Base-by-base conservation (phyloP, 1,284 basidiomycete genomes). In the Porogramme epimiltina region DNA sequence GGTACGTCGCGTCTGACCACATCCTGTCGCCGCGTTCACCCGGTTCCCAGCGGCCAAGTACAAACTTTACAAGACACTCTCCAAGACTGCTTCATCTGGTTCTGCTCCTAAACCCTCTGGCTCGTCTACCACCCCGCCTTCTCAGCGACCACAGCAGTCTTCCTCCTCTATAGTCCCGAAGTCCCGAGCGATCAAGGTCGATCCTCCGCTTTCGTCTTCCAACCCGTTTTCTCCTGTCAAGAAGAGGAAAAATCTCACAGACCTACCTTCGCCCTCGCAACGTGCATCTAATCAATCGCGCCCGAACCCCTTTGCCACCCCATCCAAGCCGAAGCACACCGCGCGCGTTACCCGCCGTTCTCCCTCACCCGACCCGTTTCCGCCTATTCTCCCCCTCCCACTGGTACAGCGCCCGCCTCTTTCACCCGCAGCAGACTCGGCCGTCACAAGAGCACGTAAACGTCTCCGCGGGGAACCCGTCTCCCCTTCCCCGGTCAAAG, bases 211-310 rank as follows among this genome's bases (percentile, higher is more conserved):
- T 42, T 66, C 74, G 13, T 73, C 78, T 0, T 83, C 80, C 58
- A 91, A 91, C 64, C 89, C 89, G 10, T 91, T 91, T 70, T 91
- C 89, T 39, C 89, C 89, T 8, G 67, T 76, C 56, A 91, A 90
- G 70, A 79, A 77, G 59, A 78, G 70, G 67, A 37, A 62, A 66
- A 66, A 62, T 47, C 47, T 54, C 46, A 38, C 42, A 37, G 36
- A 51, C 45, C 45, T 49, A 45, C 49, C 39, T 42, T 26, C 54
- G 19, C 53, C 57, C 18, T 52, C 54, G 36, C 53, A 56, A 51
- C 52, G 55, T 59, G 49, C 56, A 46, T 54, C 56, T 52, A 40
- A 56, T 61, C 56, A 49, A 52, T 59, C 58, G 66, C 61, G 59
- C 49, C 38, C 61, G n/a, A 84, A 82, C 62, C 78, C 79, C 25